These are phyloP conservation scores for Gnaphalium uliginosum DNA, from an alignment of 129 eudicot genomes.

Conservation along the genomic window DNA sequence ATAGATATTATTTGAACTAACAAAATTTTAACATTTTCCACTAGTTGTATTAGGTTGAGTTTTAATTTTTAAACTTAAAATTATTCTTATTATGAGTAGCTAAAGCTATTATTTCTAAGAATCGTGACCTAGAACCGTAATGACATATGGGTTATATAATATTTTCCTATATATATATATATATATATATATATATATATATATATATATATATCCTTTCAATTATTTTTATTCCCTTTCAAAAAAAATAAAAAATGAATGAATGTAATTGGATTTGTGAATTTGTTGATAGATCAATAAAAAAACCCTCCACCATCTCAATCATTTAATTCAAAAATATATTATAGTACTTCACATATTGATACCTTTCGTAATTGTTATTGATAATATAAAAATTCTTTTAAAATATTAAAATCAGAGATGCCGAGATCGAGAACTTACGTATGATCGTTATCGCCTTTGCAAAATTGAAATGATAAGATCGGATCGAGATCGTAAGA, in stretches of 20 bases:
- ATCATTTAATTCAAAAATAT: neutral
- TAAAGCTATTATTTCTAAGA: neutral
- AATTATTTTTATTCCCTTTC: constrained; percentile 2
- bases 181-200: no score
- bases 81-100: neutral
- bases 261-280: neutral
- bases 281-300: neutral
- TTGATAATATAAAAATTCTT: no score
- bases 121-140: neutral
- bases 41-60: neutral
- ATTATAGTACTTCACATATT: neutral
- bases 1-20: no score
- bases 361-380: neutral
- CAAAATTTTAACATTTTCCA: no score
- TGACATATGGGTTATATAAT: constrained; percentile 20
- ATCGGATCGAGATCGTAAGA: no score
- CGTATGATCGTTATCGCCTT: no score
- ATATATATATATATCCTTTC: neutral
- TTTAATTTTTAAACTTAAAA: neutral
- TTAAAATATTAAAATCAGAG: neutral
- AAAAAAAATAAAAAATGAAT: neutral
- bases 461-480: no score
- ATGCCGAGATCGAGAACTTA: no score
- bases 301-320: neutral
- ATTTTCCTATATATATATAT: no score